These are phyloP conservation scores for Apophysomyces variabilis DNA, from an alignment of 371 early-diverging fungal genomes.

Conservation along the genomic window DNA sequence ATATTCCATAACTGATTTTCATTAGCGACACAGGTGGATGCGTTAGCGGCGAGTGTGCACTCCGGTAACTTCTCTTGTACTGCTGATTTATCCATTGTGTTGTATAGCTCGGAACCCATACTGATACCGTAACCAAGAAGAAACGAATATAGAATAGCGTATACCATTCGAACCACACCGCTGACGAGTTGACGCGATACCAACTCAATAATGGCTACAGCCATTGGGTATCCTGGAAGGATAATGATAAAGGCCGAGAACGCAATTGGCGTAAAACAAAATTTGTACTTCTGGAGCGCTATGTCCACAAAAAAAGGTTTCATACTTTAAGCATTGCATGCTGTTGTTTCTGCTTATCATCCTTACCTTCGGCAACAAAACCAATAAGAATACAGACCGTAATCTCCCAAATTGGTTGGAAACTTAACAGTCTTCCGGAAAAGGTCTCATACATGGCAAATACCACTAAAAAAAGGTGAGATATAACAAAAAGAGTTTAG, in stretches of 20 bases:
- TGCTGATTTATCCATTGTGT: constrained; percentile 34
- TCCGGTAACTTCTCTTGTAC: constrained; percentile 16
- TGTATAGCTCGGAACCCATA: constrained; percentile 65
- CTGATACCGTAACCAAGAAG: constrained; percentile 80
- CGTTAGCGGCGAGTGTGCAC: constrained; percentile 22
- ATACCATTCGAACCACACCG: constrained; percentile 83
- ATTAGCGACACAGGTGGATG: constrained; percentile 33
- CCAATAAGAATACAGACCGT: constrained; percentile 73
- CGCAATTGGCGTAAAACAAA: constrained; percentile 57
- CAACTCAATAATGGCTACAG: constrained; percentile 79
- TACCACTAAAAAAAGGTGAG: constrained; percentile 28
- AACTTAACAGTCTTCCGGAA: constrained; percentile 43
- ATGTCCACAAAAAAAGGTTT: constrained; percentile 1
- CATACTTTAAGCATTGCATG: constrained; percentile 4
- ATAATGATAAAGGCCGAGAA: constrained; percentile 62
- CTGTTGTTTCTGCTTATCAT: background rate
- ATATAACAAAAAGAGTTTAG: background rate
- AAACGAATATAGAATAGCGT: constrained; percentile 79
- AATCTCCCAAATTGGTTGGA: constrained; percentile 68
- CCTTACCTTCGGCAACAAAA: constrained; percentile 60
- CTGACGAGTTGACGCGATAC: constrained; percentile 86
- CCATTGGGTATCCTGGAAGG: constrained; percentile 77
- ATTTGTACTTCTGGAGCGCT: constrained; percentile 29
- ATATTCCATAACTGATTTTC: constrained; percentile 37
- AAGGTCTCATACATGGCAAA: constrained; percentile 49